Evolutionary conservation across 1,284 basidiomycete genomes (phyloP).

Genomic region (Pisolithus thermaeus): DNA sequence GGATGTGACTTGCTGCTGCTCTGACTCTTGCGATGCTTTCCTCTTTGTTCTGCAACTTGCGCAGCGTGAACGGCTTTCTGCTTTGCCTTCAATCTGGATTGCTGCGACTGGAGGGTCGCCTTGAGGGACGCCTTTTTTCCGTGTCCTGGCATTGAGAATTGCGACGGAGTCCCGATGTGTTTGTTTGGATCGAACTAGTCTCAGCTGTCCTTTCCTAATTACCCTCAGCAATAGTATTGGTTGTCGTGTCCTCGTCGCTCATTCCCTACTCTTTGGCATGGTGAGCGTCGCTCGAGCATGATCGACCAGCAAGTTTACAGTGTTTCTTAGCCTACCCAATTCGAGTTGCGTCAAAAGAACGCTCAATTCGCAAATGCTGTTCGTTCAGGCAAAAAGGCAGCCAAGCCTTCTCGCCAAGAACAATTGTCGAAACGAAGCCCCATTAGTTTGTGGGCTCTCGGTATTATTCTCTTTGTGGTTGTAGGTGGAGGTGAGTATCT

Average conservation of each 20-base stretch:
- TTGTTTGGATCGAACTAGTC: conserved; percentile 34
- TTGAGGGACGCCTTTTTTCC: conserved; percentile 55
- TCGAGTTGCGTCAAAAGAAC: conserved; percentile 75
- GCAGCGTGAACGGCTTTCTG: conserved; percentile 43
- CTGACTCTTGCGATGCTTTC: conserved; percentile 30
- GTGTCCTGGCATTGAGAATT: conserved; percentile 36
- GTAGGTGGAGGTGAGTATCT: conserved; percentile 65
- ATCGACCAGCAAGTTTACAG: conserved; percentile 8
- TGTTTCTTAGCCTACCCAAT: conserved; percentile 52
- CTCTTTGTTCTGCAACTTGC: conserved; percentile 44
- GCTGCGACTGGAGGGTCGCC: conserved; percentile 59
- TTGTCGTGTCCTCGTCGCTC: conserved; percentile 8
- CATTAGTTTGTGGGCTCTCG: conserved; percentile 64
- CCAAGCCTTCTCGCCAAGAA: conserved; percentile 66
- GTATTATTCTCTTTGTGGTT: conserved; percentile 64
- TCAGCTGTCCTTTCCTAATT: too few species aligned
- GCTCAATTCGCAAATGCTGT: conserved; percentile 69
- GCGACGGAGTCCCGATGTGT: conserved; percentile 3
- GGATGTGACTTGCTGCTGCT: conserved; percentile 25
- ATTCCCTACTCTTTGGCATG: conserved; percentile 10
- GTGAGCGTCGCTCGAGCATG: conserved; percentile 9
- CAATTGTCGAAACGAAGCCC: conserved; percentile 64
- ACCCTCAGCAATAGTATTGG: too few species aligned
- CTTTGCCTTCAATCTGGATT: conserved; percentile 59
- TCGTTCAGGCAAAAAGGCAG: conserved; percentile 66